These are phyloP conservation scores for Plasmodium blacklocki DNA, from an alignment of 169 alveolate species.

Conservation along the genomic window DNA sequence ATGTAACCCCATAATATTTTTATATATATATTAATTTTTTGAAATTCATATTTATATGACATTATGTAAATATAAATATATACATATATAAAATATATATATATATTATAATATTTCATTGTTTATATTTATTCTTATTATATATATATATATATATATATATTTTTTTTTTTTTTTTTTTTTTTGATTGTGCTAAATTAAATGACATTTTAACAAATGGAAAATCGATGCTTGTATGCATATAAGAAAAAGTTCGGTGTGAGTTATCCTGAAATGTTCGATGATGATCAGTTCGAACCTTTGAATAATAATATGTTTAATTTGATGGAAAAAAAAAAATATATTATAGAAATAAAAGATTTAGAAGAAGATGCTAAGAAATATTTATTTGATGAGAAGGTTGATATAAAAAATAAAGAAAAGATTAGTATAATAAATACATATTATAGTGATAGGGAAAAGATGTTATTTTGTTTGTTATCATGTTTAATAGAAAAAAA, in stretches of 20 bases:
- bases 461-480: slow-evolving; percentile 26
- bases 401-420: slow-evolving; percentile 15
- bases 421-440: slow-evolving; percentile 40
- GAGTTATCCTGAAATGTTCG: slow-evolving; percentile 25
- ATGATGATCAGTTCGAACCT: slow-evolving; percentile 5
- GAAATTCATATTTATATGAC: no score
- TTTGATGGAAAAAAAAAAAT: not conserved
- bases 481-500: slow-evolving; percentile 48
- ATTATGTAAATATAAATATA: no score
- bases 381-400: slow-evolving; percentile 14
- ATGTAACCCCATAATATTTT: no score
- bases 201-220: slow-evolving; percentile 3
- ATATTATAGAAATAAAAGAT: slow-evolving; percentile 20
- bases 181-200: no score
- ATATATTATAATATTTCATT: no score
- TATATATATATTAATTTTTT: no score
- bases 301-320: slow-evolving; percentile 17
- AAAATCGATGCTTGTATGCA: slow-evolving; percentile 9
- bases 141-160: no score
- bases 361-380: slow-evolving; percentile 24
- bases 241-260: slow-evolving; percentile 29
- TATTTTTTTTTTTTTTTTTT: no score
- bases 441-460: slow-evolving; percentile 54
- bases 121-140: no score
- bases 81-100: no score